A percentile compares a stretch with the other conserved stretches of the same genome.
phyloP scores from a whole-genome alignment of 768 basidiomycete species.

The Polyporus arcularius region DNA sequence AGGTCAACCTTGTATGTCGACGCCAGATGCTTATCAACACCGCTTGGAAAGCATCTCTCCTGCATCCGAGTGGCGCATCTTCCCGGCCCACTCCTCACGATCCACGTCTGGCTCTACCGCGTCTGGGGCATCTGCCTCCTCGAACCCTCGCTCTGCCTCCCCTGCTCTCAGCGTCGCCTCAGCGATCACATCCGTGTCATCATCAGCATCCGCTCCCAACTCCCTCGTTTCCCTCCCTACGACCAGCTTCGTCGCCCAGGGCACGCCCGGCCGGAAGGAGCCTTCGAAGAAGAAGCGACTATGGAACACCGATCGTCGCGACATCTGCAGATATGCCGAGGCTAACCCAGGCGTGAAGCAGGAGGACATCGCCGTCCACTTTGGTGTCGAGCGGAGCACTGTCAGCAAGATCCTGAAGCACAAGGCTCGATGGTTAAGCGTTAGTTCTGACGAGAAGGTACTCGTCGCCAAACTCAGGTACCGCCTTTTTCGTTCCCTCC shows the following conservation, averaged over 20 bases:
- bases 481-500: constrained; percentile 11
- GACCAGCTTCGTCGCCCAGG: not conserved
- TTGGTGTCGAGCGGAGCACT: constrained; percentile 88
- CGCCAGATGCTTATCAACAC: not conserved
- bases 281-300: constrained; percentile 75
- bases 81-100: constrained; percentile 37
- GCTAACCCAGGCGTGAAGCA: constrained; percentile 71
- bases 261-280: constrained; percentile 29
- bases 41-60: not conserved
- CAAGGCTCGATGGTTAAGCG: constrained; percentile 79
- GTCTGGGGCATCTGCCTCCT: constrained; percentile 24
- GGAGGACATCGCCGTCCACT: constrained; percentile 78
- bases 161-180: constrained; percentile 63
- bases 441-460: constrained; percentile 57
- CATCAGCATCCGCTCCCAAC: not conserved
- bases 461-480: constrained; percentile 74
- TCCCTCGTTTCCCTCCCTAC: not conserved
- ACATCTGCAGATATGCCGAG: constrained; percentile 69
- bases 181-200: constrained; percentile 52
- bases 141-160: constrained; percentile 56
- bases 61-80: not conserved
- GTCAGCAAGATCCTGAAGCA: constrained; percentile 90
- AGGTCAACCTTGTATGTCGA: not conserved
- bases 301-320: constrained; percentile 70
- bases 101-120: constrained; percentile 48